Evolutionary conservation across 176 grass and related monocot species (phyloP), one percentile per base, ranked within the genome.

Genomic region (Ensete ventricosum): DNA sequence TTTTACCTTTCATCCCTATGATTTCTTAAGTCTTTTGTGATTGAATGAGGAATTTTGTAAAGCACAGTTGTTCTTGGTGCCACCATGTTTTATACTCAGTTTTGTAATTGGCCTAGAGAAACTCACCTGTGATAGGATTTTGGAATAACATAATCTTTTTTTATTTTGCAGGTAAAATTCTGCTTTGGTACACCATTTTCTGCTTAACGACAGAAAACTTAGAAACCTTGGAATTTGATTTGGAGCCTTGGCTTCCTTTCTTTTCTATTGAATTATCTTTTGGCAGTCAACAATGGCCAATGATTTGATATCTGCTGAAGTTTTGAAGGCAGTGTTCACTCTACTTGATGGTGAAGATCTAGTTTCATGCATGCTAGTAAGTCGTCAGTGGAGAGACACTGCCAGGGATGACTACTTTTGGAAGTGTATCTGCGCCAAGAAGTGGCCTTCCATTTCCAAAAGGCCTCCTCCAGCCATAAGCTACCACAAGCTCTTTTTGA

Each of bases 291-390:
- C 3, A 64, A 76, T 76, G 74, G 0, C 58, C 16, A 76, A 64
- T 64, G 43, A 53, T 64, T 64, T 16, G 43, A 20, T 64, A 22
- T 23, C 57, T n/a, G 14, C 43, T 17, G 74, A 76, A 76, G 59
- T 52, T 22, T 64, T 76, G n/a, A 76, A 76, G 74, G 74, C 29
- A 2, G 19, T 76, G 43, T 76, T 76, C 22, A 57, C 74, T 50
- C 19, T 76, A 9, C 74, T 76, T 24, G 74, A 76, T 52, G 59
- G 74, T 76, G 43, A 76, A 64, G 74, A 76, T 63, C 74, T 76
- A 51, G 59, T 58, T 22, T 64, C 74, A 0, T 76, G 74, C n/a
- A 76, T 64, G 74, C 20, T 76, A 48, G 74, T 76, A 25, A 64
- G 74, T 12, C 59, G 58, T 63, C 58, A 53, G 51, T 76, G 74